These are phyloP conservation scores for Penicillium sp. DNA, from an alignment of 2,329 filamentous ascomycete genomes.

Conservation along the genomic window DNA sequence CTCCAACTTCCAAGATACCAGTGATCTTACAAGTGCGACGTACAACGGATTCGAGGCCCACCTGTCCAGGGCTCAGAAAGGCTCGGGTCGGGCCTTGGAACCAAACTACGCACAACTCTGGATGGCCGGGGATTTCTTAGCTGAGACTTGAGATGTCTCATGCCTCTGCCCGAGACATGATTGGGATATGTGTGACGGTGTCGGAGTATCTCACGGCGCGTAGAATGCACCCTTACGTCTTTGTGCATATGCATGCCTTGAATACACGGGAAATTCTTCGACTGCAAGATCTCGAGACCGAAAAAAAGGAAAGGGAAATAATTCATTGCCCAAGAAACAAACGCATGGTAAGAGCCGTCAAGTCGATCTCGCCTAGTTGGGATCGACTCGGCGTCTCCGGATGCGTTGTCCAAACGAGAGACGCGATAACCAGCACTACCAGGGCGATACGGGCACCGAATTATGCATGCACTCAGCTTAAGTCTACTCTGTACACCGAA, in stretches of 20 bases:
- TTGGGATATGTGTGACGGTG: neutral
- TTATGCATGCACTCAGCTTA: conserved; percentile 13
- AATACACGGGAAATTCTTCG: conserved; percentile 23
- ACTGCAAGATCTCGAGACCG: neutral
- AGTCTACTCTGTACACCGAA: neutral
- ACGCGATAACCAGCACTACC: conserved; percentile 15
- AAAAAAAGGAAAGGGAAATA: neutral
- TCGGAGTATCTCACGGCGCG: neutral
- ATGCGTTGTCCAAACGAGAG: conserved; percentile 24
- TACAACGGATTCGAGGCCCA: neutral
- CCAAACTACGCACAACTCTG: conserved; percentile 29
- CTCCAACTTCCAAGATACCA: neutral
- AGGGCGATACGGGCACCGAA: conserved; percentile 5
- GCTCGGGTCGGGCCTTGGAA: conserved; percentile 33
- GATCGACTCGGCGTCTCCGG: conserved; percentile 24
- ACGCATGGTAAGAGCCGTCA: neutral
- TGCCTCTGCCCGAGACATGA: too few species aligned
- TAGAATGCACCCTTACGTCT: conserved; percentile 1
- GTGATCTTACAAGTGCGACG: neutral
- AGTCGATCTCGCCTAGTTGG: conserved; percentile 1
- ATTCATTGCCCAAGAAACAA: neutral
- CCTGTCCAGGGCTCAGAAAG: conserved; percentile 5
- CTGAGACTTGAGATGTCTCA: neutral
- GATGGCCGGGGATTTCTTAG: conserved; percentile 10
- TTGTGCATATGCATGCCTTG: conserved; percentile 8